Evolutionary conservation across 2,329 filamentous ascomycete genomes (phyloP).

Genomic region (Alternaria triticina): DNA sequence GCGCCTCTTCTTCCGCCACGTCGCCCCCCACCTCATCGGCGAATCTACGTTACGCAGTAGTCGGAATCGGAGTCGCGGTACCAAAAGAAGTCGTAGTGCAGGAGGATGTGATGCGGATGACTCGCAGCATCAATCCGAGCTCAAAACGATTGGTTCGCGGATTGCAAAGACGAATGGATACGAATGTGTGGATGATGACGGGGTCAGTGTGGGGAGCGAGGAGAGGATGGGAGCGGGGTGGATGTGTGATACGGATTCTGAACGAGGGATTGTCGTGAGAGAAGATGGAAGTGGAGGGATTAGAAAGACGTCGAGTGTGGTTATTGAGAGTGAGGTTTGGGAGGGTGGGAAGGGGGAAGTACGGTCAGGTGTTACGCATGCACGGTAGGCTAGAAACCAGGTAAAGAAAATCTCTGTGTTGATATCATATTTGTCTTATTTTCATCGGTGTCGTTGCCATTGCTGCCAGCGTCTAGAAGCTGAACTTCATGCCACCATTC

Average conservation of each 20-base stretch:
- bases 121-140: slow-evolving; percentile 1
- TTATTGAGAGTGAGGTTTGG: not conserved
- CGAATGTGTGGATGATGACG: slow-evolving; percentile 11
- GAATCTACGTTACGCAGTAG: slow-evolving; percentile 14
- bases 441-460: not conserved
- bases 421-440: not conserved
- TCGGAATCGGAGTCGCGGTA: slow-evolving; percentile 3
- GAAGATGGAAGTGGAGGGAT: not conserved
- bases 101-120: not conserved
- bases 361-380: not conserved
- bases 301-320: not conserved
- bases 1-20: slow-evolving; percentile 49
- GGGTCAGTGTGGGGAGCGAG: slow-evolving; percentile 15
- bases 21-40: slow-evolving; percentile 36
- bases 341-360: not conserved
- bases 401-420: not conserved
- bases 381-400: fast-evolving
- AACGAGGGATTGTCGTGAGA: not conserved
- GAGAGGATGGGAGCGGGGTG: slow-evolving; percentile 5
- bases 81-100: not conserved
- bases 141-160: slow-evolving; percentile 12
- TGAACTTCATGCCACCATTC: slow-evolving; percentile 72
- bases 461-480: slow-evolving; percentile 17
- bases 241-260: not conserved
- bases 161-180: not conserved